These are phyloP conservation scores for Eucalyptus urophylla DNA, from an alignment of 345 rosid genomes.

Conservation along the genomic window DNA sequence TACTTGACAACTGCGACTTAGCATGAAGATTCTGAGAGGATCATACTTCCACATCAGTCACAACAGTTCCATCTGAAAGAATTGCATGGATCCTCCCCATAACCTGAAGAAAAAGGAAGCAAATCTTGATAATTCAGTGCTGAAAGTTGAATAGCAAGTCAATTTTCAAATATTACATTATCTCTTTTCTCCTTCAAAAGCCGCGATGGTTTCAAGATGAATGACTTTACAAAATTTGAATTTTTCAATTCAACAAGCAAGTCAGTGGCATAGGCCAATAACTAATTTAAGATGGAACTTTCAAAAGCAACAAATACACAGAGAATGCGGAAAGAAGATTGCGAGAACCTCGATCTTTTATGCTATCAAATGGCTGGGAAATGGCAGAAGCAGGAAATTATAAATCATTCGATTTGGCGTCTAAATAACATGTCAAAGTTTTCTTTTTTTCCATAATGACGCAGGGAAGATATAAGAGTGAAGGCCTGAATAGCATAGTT, in stretches of 20 bases:
- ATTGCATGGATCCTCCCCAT: conserved; percentile 97
- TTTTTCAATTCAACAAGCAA: not conserved
- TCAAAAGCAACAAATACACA: not conserved
- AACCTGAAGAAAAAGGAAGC: conserved; percentile 27
- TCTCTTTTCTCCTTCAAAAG: not conserved
- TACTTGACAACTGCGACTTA: not conserved
- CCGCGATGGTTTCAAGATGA: not conserved
- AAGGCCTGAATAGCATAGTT: not conserved
- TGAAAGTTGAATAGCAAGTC: not conserved
- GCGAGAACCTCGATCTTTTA: not conserved
- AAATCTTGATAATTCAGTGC: not conserved
- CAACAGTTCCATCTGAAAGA: conserved; percentile 71
- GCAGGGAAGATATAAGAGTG: not conserved
- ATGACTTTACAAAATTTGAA: not conserved
- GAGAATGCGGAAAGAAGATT: not conserved
- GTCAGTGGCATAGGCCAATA: not conserved
- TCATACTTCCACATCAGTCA: conserved; percentile 76
- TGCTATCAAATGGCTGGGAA: not conserved
- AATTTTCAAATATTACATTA: not conserved
- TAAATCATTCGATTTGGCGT: not conserved
- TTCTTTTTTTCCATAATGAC: not conserved
- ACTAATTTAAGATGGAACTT: not conserved
- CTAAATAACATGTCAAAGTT: not conserved
- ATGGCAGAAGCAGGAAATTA: not conserved
- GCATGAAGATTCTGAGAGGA: not conserved